These are phyloP conservation scores for Lineolata rhizophorae DNA, from an alignment of 495 filamentous ascomycete species.

Conservation along the genomic window DNA sequence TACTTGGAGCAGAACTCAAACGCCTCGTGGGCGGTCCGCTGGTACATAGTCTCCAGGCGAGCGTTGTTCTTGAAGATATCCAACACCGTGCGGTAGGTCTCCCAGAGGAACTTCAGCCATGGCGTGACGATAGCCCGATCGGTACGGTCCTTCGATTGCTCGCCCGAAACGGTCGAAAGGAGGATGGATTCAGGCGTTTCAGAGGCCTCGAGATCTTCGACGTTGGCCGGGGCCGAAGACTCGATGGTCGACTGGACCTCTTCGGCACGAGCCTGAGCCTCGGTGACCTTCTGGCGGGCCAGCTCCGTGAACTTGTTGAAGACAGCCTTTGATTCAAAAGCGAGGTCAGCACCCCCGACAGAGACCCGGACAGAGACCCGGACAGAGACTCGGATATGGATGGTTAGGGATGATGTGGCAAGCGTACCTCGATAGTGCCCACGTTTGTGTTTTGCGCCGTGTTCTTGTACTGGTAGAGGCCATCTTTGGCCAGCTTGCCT, in stretches of 20 bases:
- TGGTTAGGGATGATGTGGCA: too few relatives aligned
- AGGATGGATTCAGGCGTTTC: conserved; percentile 98
- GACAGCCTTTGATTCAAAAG: conserved; percentile 39
- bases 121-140: conserved; percentile 95
- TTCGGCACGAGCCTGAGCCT: conserved; percentile 88
- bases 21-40: conserved; percentile 89
- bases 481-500: conserved; percentile 95
- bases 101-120: conserved; percentile 99
- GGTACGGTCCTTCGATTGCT: conserved; percentile 89
- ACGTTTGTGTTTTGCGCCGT: conserved; percentile 98
- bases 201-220: conserved; percentile 90
- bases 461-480: conserved; percentile 98
- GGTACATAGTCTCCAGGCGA: conserved; percentile 89
- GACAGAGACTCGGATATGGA: too few relatives aligned
- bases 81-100: conserved; percentile 96
- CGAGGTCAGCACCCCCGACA: conserved; percentile 3
- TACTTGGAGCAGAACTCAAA: conserved; percentile 98
- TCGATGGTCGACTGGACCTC: conserved; percentile 79
- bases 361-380: conserved; percentile 13
- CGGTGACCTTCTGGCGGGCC: conserved; percentile 85
- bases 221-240: conserved; percentile 39
- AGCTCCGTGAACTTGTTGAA: conserved; percentile 95
- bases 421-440: conserved; percentile 73
- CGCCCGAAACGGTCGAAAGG: conserved; percentile 89
- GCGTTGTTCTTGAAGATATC: conserved; percentile 99